Percentiles rank a stretch among this genome's conserved stretches.
phyloP scores from a whole-genome alignment of 2,329 filamentous ascomycete species.

The Fonsecaea erecta region DNA sequence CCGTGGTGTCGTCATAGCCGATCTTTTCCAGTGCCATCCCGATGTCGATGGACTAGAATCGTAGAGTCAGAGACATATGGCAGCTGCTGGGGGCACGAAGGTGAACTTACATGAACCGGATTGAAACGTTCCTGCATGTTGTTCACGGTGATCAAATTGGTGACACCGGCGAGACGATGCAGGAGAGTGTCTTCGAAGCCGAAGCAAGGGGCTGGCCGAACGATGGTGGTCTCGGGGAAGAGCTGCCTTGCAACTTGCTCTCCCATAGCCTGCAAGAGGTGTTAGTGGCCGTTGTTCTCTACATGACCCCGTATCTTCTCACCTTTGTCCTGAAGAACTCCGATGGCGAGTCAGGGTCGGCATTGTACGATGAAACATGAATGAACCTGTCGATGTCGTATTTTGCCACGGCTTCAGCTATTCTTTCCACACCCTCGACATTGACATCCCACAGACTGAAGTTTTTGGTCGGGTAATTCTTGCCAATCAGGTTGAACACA shows the following conservation, averaged over 20 bases:
- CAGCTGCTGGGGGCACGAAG: background rate
- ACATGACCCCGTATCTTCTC: constrained; percentile 29
- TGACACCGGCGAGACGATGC: constrained; percentile 77
- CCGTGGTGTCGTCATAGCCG: constrained; percentile 87
- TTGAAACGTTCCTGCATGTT: constrained; percentile 89
- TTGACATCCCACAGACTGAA: constrained; percentile 92
- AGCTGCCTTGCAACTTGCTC: constrained; percentile 84
- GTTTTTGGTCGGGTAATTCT: constrained; percentile 98
- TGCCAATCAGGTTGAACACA: constrained; percentile 93
- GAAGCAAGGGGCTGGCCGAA: constrained; percentile 90
- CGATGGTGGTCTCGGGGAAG: constrained; percentile 96
- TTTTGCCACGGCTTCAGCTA: constrained; percentile 91
- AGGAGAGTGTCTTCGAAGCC: constrained; percentile 94
- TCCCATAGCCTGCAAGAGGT: constrained; percentile 64
- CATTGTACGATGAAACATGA: constrained; percentile 95
- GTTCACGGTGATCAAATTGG: constrained; percentile 87
- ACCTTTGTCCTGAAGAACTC: constrained; percentile 93
- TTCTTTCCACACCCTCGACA: constrained; percentile 87
- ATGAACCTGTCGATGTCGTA: constrained; percentile 98
- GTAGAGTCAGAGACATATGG: background rate
- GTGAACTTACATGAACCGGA: constrained; percentile 80
- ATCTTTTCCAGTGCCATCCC: constrained; percentile 87
- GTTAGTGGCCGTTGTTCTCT: constrained; percentile 1
- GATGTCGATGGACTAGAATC: constrained; percentile 78
- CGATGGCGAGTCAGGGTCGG: constrained; percentile 75